Conservation (phyloP, 495 filamentous ascomycete genomes). For the Talaromyces adpressus region DNA sequence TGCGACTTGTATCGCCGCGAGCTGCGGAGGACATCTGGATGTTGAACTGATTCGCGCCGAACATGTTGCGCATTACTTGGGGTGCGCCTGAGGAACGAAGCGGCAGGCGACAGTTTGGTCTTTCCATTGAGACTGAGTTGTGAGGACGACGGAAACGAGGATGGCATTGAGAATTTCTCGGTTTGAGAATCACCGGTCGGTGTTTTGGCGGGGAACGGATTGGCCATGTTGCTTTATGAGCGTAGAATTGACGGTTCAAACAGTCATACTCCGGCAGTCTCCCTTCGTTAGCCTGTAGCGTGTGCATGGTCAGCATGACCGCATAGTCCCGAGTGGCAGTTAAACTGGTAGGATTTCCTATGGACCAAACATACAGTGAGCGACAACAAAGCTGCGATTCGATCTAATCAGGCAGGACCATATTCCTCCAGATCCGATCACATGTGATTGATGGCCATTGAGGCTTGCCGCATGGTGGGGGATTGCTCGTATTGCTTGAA, state of each 20-base stretch:
- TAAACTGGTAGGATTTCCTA: background rate
- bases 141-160: slow-evolving; percentile 31
- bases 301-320: background rate
- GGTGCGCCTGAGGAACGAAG: slow-evolving; percentile 47
- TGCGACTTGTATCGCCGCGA: slow-evolving; percentile 64
- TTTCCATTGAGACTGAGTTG: slow-evolving; percentile 44
- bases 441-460: background rate
- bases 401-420: background rate
- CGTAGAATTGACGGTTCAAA: background rate
- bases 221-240: background rate
- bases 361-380: background rate
- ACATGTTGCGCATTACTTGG: slow-evolving; percentile 39
- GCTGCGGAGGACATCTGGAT: slow-evolving; percentile 30
- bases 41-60: slow-evolving; percentile 37
- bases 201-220: slow-evolving; percentile 35
- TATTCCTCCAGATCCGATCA: background rate
- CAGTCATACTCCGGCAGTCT: background rate
- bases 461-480: background rate
- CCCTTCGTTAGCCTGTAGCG: background rate
- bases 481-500: background rate
- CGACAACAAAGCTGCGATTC: background rate
- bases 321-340: background rate
- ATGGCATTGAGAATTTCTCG: slow-evolving; percentile 1
- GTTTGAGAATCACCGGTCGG: slow-evolving; percentile 28
- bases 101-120: slow-evolving; percentile 48